These are phyloP conservation scores for Tetrahymena borealis DNA, from an alignment of 73 alveolate genomes.

Conservation along the genomic window DNA sequence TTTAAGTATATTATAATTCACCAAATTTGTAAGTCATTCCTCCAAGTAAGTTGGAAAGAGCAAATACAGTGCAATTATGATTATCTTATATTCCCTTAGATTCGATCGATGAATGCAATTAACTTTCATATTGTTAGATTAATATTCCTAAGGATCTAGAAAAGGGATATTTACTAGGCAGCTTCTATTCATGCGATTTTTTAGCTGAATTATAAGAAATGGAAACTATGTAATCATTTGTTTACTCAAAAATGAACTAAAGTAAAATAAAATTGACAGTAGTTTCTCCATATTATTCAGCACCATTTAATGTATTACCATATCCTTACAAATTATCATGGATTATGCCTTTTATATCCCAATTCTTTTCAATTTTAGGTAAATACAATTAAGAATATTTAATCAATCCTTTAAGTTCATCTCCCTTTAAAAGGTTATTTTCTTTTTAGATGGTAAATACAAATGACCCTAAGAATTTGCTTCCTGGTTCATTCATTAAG, in stretches of 20 bases:
- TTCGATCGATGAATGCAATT: background rate
- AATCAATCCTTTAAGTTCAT: background rate
- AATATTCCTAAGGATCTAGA: background rate
- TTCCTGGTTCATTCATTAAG: background rate
- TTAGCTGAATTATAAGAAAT: background rate
- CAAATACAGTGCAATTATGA: background rate
- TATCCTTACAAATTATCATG: background rate
- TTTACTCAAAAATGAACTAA: background rate
- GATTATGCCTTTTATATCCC: background rate
- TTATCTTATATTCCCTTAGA: background rate
- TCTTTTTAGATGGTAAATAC: background rate
- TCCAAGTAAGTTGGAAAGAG: constrained; percentile 62
- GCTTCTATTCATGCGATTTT: background rate
- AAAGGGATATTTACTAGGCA: background rate
- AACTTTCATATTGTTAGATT: background rate
- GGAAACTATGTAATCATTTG: background rate
- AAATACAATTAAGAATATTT: background rate
- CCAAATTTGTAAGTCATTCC: constrained; percentile 76
- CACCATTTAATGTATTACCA: background rate
- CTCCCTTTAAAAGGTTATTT: background rate
- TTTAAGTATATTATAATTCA: constrained; percentile 28
- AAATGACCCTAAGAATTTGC: background rate
- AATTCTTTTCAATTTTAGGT: background rate
- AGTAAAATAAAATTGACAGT: background rate
- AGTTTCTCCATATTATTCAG: background rate